Conservation (phyloP, 139 green algal genomes). For the Zygnema cylindricum region DNA sequence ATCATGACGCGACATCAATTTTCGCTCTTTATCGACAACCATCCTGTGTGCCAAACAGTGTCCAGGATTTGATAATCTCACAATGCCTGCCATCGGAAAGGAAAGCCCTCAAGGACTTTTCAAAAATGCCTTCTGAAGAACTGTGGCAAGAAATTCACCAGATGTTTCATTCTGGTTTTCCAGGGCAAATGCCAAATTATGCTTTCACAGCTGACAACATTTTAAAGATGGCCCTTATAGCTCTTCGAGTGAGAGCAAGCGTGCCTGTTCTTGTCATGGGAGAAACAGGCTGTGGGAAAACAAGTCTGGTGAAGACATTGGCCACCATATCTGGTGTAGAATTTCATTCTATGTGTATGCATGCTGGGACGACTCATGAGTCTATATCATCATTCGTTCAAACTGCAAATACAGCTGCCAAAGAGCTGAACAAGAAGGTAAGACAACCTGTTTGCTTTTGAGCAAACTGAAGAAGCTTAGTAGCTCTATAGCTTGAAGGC, state of each 20-base stretch:
- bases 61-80: background rate
- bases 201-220: constrained; percentile 48
- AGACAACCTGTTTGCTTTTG: no score
- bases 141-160: background rate
- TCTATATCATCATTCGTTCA: constrained; percentile 35
- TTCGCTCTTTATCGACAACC: constrained; percentile 52
- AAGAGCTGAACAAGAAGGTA: background rate
- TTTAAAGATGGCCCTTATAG: constrained; percentile 54
- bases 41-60: constrained; percentile 22
- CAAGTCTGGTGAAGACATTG: constrained; percentile 55
- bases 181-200: constrained; percentile 3
- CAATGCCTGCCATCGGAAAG: constrained; percentile 1
- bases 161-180: background rate
- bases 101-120: background rate
- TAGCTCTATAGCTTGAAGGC: no score
- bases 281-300: constrained; percentile 56
- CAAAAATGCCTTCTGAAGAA: no score
- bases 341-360: constrained; percentile 54
- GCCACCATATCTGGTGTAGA: constrained; percentile 5
- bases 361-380: constrained; percentile 48
- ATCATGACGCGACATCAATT: constrained; percentile 25
- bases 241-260: constrained; percentile 12
- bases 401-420: background rate
- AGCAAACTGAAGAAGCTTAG: no score
- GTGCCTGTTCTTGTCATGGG: constrained; percentile 51